Percentiles rank a stretch among this genome's conserved stretches.
phyloP scores from a whole-genome alignment of 306 rosid genomes.

The Vicia villosa region DNA sequence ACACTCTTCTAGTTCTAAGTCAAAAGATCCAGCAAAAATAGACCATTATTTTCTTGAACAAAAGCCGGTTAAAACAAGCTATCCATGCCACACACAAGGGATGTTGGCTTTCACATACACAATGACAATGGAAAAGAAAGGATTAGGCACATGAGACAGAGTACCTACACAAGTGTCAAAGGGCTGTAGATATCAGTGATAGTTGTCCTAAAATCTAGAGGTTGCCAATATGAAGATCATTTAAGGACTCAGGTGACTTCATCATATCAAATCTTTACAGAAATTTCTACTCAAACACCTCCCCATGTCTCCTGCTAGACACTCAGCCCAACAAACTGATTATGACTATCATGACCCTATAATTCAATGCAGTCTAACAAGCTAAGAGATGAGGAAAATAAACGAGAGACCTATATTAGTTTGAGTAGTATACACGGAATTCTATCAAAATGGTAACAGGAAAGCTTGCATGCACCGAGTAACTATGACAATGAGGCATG shows the following conservation, averaged over 20 bases:
- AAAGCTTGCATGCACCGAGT: conserved; percentile 8
- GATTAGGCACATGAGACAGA: background rate
- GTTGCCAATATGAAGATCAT: background rate
- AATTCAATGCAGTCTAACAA: background rate
- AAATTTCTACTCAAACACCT: background rate
- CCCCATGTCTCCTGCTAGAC: background rate
- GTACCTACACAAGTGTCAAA: background rate
- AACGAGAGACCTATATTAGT: background rate
- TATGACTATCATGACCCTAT: background rate
- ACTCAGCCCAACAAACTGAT: background rate
- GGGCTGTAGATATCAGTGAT: background rate
- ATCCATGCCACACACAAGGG: background rate
- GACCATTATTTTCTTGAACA: background rate
- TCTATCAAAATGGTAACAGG: conserved; percentile 10
- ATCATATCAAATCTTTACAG: background rate
- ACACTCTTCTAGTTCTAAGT: background rate
- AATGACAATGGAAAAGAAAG: background rate
- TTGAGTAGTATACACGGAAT: background rate
- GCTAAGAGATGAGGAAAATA: conserved; percentile 8
- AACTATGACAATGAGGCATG: conserved; percentile 19
- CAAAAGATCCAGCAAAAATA: background rate
- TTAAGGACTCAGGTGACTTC: background rate
- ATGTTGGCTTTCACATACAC: background rate
- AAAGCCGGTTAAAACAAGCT: background rate
- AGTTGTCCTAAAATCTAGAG: background rate